phyloP scores from a whole-genome alignment of 768 basidiomycete genomes.

The Lactifluus rugatus region DNA sequence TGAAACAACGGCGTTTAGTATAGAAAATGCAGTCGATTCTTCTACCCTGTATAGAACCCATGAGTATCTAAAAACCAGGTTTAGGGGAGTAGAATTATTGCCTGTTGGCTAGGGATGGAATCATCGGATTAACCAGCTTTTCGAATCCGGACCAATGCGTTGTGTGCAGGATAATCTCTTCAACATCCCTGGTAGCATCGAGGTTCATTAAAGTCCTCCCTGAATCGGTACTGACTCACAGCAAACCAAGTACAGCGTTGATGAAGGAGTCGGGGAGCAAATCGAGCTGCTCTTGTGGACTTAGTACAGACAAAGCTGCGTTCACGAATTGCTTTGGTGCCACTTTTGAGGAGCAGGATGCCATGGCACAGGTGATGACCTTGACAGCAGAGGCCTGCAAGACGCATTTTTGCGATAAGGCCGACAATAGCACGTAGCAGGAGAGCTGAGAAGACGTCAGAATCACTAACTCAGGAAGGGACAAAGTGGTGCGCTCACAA shows the following conservation, averaged over 20 bases:
- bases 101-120: slow-evolving; percentile 32
- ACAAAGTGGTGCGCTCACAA: slow-evolving; percentile 33
- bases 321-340: slow-evolving; percentile 52
- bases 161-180: slow-evolving; percentile 37
- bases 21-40: neutral
- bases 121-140: slow-evolving; percentile 46
- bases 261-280: slow-evolving; percentile 25
- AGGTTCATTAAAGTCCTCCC: neutral
- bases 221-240: neutral
- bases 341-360: slow-evolving; percentile 39
- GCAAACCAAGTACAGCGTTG: neutral
- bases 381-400: slow-evolving; percentile 51
- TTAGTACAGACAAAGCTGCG: slow-evolving; percentile 55
- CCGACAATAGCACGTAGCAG: slow-evolving; percentile 61
- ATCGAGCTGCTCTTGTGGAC: slow-evolving; percentile 48
- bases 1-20: neutral
- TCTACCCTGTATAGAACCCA: neutral
- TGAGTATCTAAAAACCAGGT: neutral
- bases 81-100: slow-evolving; percentile 11
- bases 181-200: slow-evolving; percentile 31
- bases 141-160: slow-evolving; percentile 44
- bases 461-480: neutral
- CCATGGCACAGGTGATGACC: slow-evolving; percentile 46
- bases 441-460: slow-evolving; percentile 41
- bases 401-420: slow-evolving; percentile 56